phyloP scores from a whole-genome alignment of 176 grass and related monocot genomes.

The Areca catechu region DNA sequence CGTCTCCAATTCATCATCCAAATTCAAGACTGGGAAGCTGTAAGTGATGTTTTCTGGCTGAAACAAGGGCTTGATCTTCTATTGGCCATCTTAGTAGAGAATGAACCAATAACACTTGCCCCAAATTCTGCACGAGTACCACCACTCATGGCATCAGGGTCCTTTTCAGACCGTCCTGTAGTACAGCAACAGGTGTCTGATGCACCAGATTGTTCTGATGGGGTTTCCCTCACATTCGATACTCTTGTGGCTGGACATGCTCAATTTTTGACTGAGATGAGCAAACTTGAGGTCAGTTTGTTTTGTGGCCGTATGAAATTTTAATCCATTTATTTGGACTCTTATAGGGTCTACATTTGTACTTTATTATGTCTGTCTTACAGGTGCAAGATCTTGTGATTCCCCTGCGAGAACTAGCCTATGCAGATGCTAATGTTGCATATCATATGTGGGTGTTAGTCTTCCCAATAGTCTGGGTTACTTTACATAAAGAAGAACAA shows the following conservation, averaged over 20 bases:
- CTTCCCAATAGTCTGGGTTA: constrained; percentile 98
- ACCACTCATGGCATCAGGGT: constrained; percentile 54
- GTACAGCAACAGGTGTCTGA: constrained; percentile 52
- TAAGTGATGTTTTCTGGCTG: constrained; percentile 95
- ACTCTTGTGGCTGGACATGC: constrained; percentile 68
- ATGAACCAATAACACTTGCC: constrained; percentile 79
- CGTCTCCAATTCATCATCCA: constrained; percentile 98
- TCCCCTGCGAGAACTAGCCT: constrained; percentile 81
- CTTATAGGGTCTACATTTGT: not conserved
- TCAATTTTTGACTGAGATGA: constrained; percentile 80
- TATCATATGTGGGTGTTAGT: constrained; percentile 99
- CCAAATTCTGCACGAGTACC: constrained; percentile 89
- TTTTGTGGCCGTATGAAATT: not conserved
- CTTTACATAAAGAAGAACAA: constrained; percentile 96
- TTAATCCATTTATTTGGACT: constrained; percentile 20
- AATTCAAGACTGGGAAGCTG: constrained; percentile 89
- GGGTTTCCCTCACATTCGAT: constrained; percentile 60
- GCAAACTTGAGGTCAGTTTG: constrained; percentile 72
- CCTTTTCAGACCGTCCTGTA: constrained; percentile 42
- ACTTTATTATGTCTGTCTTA: constrained; percentile 20
- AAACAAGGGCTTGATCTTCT: constrained; percentile 97
- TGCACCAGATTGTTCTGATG: constrained; percentile 50
- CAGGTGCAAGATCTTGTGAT: constrained; percentile 86
- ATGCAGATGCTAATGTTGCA: constrained; percentile 86
- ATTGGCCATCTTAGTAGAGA: constrained; percentile 89